Base-by-base conservation (phyloP, 257 asterid species). In the Penstemon newberryi region DNA sequence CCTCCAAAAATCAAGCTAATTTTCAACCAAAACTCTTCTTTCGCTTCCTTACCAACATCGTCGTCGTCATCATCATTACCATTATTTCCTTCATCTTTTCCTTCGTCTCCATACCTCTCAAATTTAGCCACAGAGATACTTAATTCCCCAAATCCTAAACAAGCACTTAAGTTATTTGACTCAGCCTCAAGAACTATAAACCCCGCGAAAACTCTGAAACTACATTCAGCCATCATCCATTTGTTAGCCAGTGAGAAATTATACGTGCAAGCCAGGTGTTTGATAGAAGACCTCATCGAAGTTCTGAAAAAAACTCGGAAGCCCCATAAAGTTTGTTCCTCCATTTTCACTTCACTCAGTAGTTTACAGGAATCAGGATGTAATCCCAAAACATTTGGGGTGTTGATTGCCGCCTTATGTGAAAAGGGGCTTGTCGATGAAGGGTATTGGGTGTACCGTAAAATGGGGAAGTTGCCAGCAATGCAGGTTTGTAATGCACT, bases 381-480 rank as follows among this genome's bases (percentile, higher is more conserved):
- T n/a, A 45, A 57, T 58, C 39, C 63, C 12, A 64, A 79, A 60
- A 83, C 70, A 68, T 81, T 72, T 65, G 97, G 97, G 37, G 88
- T 85, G 73, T 67, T 91, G 70, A 84, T 88, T 59, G 61, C 76
- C 70, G 95, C 90, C 38, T 75, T 91, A 10, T 88, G 86, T 63
- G 86, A 77, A 36, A 76, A 82, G 79, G 91, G 95, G 19, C 79
- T 85, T 60, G 82, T 77, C 3, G 83, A 86, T 56, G 97, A 86
- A 76, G 97, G 85, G 40, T 66, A 74, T 56, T 81, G 95, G 90
- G 97, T 90, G 70, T 90, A 86, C 75, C 69, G 55, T 60, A 86
- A 73, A 69, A 82, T 86, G 47, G 83, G 70, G 65, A 67, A 52
- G 4, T 57, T 84, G 66, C 96, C 96, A 3, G 75, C 81, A 1